Conservation (phyloP, 75 land plant genomes). For the Sequoiadendron giganteum region DNA sequence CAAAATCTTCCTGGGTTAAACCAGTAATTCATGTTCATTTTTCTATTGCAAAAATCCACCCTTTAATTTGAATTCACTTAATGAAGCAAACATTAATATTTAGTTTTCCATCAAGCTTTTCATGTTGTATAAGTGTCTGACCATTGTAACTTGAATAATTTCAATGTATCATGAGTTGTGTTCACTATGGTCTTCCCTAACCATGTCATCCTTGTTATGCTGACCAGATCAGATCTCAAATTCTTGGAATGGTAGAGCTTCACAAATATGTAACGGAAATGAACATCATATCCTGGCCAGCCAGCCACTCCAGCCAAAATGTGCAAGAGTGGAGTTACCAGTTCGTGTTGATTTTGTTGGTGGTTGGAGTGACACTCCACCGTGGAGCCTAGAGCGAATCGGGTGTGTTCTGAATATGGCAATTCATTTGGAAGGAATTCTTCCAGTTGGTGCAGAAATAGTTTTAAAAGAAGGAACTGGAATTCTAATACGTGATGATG, state of each 20-base stretch:
- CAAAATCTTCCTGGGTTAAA: background rate
- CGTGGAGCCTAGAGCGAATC: slow-evolving; percentile 92
- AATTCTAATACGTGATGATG: slow-evolving; percentile 69
- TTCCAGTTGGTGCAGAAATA: slow-evolving; percentile 75
- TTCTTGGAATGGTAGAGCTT: background rate
- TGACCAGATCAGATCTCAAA: slow-evolving; percentile 10
- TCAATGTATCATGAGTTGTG: background rate
- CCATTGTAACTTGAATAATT: background rate
- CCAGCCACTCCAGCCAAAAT: slow-evolving; percentile 16
- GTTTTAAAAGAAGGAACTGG: slow-evolving; percentile 44
- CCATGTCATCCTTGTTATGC: background rate
- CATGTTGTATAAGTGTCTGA: background rate
- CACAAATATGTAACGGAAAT: slow-evolving; percentile 6
- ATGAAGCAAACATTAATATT: background rate
- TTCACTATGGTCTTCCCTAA: background rate
- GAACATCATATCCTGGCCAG: background rate
- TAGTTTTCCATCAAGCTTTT: background rate
- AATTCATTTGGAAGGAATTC: slow-evolving; percentile 60
- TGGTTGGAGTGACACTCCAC: slow-evolving; percentile 99
- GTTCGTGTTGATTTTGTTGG: slow-evolving; percentile 96
- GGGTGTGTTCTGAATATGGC: slow-evolving; percentile 98
- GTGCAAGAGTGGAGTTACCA: slow-evolving; percentile 67
- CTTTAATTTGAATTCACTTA: background rate
- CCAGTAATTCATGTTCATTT: background rate
- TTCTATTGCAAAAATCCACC: background rate